A percentile compares a stretch with the other conserved stretches of the same genome.
Evolutionary conservation across 345 rosid species (phyloP).

Genomic region (Ceriops tagal): DNA sequence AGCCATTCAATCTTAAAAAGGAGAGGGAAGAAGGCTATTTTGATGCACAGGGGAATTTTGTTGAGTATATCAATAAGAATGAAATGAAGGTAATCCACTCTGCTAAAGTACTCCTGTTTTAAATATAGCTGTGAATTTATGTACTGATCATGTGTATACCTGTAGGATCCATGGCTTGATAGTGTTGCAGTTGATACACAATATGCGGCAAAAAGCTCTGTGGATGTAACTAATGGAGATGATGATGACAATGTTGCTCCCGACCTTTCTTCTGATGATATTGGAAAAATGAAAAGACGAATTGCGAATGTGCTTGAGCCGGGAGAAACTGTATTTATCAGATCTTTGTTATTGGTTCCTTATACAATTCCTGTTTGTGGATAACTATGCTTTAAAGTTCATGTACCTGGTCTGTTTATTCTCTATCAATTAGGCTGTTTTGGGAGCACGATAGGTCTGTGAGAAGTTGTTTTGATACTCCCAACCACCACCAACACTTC

Average conservation of each 20-base stretch:
- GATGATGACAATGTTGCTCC: constrained; percentile 28
- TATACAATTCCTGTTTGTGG: too few relatives aligned
- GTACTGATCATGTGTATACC: constrained; percentile 17
- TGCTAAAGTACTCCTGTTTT: constrained; percentile 1
- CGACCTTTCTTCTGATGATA: constrained; percentile 71
- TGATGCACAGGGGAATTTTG: constrained; percentile 84
- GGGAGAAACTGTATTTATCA: constrained; percentile 71
- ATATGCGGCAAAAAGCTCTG: constrained; percentile 39
- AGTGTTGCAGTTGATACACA: constrained; percentile 55
- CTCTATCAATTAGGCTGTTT: too few relatives aligned
- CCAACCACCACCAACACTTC: too few relatives aligned
- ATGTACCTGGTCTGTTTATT: too few relatives aligned
- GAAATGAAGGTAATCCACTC: constrained; percentile 59
- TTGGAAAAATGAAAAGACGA: constrained; percentile 72
- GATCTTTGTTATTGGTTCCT: neutral
- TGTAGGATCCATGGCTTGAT: constrained; percentile 99
- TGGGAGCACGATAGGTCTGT: too few relatives aligned
- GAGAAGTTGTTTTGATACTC: too few relatives aligned
- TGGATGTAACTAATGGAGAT: constrained; percentile 13
- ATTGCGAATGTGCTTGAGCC: constrained; percentile 79
- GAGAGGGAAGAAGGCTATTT: constrained; percentile 98
- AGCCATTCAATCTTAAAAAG: constrained; percentile 82
- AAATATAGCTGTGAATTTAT: neutral
- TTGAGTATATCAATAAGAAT: constrained; percentile 73
- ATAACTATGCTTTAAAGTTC: too few relatives aligned